Evolutionary conservation across 352 stramenopile genomes (phyloP), one percentile per base, ranked within the genome.

Genomic region (Ophiocytium majus): DNA sequence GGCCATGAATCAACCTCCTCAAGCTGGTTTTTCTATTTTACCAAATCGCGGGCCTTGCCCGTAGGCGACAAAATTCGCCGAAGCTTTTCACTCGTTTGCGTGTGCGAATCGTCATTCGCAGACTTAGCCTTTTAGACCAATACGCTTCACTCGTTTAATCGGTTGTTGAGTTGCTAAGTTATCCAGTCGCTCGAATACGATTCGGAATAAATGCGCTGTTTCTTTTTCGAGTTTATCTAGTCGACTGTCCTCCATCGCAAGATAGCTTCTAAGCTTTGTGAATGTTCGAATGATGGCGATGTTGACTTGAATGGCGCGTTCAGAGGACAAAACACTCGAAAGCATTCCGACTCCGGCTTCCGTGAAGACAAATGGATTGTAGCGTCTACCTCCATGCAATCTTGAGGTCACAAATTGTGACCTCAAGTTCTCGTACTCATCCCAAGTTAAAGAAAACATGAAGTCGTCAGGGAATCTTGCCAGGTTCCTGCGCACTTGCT

Each of bases 371-470:
- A 71, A 23, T 28, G 57, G 57, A 71, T 23, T 23, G 28, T 71
- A 71, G 23, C 28, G 23, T 23, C 23, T 71, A 28, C 28, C 19
- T 28, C 28, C 57, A 71, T 28, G 19, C 57, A 23, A 23, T 28
- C 28, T 71, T 71, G 28, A 71, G 57, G 57, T 71, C 57, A 71
- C 57, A 71, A 71, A 71, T 71, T 71, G 57, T 71, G 57, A 71
- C 57, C 57, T 71, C 28, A 71, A 71, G 28, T 23, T 23, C 23
- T 71, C 57, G 28, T 28, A 23, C 57, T 71, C 57, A 23, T 23
- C 19, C 57, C 28, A 23, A 71, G 19, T 71, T 71, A 71, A 71
- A 23, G 23, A 23, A 71, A 71, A 71, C 57, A 71, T 71, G 28
- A 71, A 71, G 57, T 71, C 57, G 28, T 23, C 19, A 23, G 57